phyloP scores from a whole-genome alignment of 208 protist species.

The Balamuthia mandrillaris region DNA sequence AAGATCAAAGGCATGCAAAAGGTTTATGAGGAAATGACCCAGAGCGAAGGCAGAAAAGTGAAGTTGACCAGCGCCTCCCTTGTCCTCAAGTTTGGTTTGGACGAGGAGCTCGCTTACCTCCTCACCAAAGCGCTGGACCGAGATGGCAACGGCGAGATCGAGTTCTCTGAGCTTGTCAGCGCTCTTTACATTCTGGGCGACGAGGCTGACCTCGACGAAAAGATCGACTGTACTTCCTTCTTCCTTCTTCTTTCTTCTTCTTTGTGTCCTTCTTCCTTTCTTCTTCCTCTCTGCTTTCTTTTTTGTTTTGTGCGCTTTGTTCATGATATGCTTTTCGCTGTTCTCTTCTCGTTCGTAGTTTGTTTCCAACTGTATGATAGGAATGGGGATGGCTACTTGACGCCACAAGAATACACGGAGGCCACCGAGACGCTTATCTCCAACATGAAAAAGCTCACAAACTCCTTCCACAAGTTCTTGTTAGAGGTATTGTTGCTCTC shows the following conservation, averaged over 20 bases:
- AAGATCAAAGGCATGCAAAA: conserved; percentile 20
- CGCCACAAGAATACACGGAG: background rate
- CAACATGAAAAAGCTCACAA: background rate
- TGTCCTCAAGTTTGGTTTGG: background rate
- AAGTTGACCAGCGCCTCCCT: conserved; percentile 11
- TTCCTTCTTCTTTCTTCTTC: background rate
- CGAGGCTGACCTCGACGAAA: background rate
- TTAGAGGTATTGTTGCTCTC: no score
- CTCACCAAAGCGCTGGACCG: background rate
- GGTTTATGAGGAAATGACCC: background rate
- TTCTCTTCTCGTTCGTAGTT: no score
- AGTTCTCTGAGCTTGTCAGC: conserved; percentile 11
- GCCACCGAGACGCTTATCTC: background rate
- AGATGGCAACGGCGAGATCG: conserved; percentile 13
- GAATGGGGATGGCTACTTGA: conserved; percentile 1
- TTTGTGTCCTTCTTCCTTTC: no score
- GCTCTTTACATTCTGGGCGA: background rate
- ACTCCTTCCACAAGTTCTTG: background rate
- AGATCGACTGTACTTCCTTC: background rate
- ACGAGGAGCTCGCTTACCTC: background rate
- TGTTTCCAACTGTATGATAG: conserved; percentile 1
- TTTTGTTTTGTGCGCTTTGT: no score
- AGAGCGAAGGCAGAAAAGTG: background rate
- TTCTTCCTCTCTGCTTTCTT: no score
- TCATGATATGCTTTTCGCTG: no score